phyloP scores from a whole-genome alignment of 331 rosid species.

The Acacia concinna region DNA sequence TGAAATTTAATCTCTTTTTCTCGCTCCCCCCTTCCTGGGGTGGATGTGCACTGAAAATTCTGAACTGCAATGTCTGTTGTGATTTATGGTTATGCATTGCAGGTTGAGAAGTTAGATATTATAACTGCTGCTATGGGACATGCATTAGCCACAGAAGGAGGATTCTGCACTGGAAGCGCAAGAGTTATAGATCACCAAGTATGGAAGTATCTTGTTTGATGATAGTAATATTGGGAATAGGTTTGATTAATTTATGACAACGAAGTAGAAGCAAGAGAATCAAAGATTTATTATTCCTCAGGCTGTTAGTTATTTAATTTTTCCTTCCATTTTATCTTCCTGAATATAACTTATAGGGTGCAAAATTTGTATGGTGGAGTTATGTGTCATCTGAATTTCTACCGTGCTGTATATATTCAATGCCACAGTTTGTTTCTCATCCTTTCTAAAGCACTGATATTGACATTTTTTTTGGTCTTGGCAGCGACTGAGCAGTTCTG shows the following conservation, averaged over 20 bases:
- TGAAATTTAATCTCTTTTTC: conserved; percentile 20
- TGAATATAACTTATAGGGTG: not conserved
- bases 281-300: conserved; percentile 17
- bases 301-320: not conserved
- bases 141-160: conserved; percentile 96
- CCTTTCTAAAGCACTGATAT: conserved; percentile 33
- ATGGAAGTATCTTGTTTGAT: conserved; percentile 36
- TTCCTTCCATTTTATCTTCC: conserved; percentile 6
- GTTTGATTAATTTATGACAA: not conserved
- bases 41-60: conserved; percentile 20
- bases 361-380: conserved; percentile 25
- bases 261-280: not conserved
- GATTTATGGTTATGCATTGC: conserved; percentile 41
- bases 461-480: conserved; percentile 31
- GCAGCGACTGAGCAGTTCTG: conserved; percentile 97
- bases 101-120: conserved; percentile 90
- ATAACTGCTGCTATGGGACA: conserved; percentile 98
- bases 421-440: conserved; percentile 20
- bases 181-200: conserved; percentile 98
- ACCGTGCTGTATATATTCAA: conserved; percentile 7
- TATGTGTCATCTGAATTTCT: conserved; percentile 13
- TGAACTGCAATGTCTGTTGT: conserved; percentile 31
- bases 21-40: not conserved
- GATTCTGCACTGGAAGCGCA: conserved; percentile 96
- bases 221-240: not conserved